A percentile compares a stretch with the other conserved stretches of the same genome.
phyloP scores from a whole-genome alignment of 2,329 filamentous ascomycete species.

The Penicillium freii region DNA sequence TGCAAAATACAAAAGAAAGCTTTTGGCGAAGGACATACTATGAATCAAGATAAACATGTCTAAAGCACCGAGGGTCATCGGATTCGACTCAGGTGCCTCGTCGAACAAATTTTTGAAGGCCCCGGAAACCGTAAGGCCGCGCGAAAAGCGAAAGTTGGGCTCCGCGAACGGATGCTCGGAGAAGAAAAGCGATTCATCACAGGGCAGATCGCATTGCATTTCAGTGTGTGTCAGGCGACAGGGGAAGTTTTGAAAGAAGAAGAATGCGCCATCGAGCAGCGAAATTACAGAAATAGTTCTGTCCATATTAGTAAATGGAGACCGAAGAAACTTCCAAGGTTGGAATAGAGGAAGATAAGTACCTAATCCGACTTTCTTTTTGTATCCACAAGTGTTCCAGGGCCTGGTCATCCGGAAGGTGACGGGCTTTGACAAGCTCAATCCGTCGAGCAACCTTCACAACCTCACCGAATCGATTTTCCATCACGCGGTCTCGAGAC shows the following conservation, averaged over 20 bases:
- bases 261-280: slow-evolving; percentile 46
- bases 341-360: slow-evolving; percentile 1
- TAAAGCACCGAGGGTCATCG: slow-evolving; percentile 33
- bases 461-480: slow-evolving; percentile 44
- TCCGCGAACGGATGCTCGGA: slow-evolving; percentile 45
- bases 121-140: slow-evolving; percentile 38
- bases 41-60: slow-evolving; percentile 48
- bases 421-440: slow-evolving; percentile 38
- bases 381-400: slow-evolving; percentile 45
- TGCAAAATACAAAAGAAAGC: background rate
- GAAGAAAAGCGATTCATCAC: slow-evolving; percentile 41
- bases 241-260: slow-evolving; percentile 48
- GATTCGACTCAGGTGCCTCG: slow-evolving; percentile 17
- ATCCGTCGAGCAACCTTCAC: slow-evolving; percentile 45
- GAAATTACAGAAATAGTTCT: slow-evolving; percentile 44
- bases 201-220: slow-evolving; percentile 46
- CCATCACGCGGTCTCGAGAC: slow-evolving; percentile 44
- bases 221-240: slow-evolving; percentile 42
- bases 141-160: slow-evolving; percentile 38
- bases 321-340: background rate
- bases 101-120: slow-evolving; percentile 44
- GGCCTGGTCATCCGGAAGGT: slow-evolving; percentile 38
- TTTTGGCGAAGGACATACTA: slow-evolving; percentile 26
- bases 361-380: slow-evolving; percentile 47
- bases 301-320: slow-evolving; percentile 8